phyloP scores from a whole-genome alignment of 148 eudicot genomes.

The Simmondsia chinensis region DNA sequence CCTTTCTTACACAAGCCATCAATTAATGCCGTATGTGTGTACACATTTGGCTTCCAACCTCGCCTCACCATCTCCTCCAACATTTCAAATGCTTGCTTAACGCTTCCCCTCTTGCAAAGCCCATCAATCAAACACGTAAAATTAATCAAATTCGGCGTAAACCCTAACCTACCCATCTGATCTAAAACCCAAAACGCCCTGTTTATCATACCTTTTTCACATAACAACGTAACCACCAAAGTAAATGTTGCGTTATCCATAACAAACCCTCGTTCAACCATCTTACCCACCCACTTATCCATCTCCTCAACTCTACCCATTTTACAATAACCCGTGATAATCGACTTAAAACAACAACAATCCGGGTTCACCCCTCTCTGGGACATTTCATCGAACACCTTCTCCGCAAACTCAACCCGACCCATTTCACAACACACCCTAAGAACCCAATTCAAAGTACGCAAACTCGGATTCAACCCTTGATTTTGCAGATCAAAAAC shows the following conservation, averaged over 20 bases:
- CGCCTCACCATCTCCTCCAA: slow-evolving; percentile 85
- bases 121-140: slow-evolving; percentile 75
- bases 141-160: slow-evolving; percentile 66
- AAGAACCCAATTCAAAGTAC: slow-evolving; percentile 41
- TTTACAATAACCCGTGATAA: slow-evolving; percentile 65
- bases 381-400: slow-evolving; percentile 76
- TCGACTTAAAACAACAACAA: slow-evolving; percentile 40
- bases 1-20: slow-evolving; percentile 93
- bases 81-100: slow-evolving; percentile 83
- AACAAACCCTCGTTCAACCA: slow-evolving; percentile 49
- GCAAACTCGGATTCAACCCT: slow-evolving; percentile 38
- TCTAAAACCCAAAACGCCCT: slow-evolving; percentile 58
- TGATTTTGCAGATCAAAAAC: slow-evolving; percentile 81
- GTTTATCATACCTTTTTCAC: slow-evolving; percentile 37
- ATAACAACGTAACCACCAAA: slow-evolving; percentile 47
- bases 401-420: slow-evolving; percentile 44
- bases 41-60: slow-evolving; percentile 91
- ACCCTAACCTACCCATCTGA: slow-evolving; percentile 64
- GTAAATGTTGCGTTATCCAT: slow-evolving; percentile 69
- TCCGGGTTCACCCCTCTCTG: slow-evolving; percentile 54
- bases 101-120: slow-evolving; percentile 59
- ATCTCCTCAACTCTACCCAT: slow-evolving; percentile 35
- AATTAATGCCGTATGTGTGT: slow-evolving; percentile 75
- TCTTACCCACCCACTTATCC: slow-evolving; percentile 58
- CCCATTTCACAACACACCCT: slow-evolving; percentile 43